Evolutionary conservation across 371 early-diverging fungal genomes (phyloP).

Genomic region (Mortierella polycephala): DNA sequence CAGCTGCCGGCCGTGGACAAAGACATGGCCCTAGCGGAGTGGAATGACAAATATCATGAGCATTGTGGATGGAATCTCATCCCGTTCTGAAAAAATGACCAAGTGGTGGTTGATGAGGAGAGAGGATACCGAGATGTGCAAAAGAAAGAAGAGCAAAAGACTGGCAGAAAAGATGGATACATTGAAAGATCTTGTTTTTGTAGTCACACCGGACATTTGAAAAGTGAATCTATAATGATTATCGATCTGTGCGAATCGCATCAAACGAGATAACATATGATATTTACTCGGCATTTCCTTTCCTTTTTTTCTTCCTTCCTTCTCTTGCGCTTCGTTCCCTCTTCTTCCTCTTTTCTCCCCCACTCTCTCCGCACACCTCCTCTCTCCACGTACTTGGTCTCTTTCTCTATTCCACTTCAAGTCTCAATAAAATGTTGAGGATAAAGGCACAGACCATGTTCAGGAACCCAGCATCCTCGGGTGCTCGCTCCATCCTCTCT

Average conservation of each 20-base stretch:
- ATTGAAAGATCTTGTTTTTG: too few species aligned
- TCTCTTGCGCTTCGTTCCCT: not conserved
- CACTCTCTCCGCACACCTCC: not conserved
- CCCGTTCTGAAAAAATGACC: not conserved
- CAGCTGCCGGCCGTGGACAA: too few species aligned
- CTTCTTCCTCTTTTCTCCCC: not conserved
- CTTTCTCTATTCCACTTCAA: not conserved
- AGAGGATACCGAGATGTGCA: not conserved
- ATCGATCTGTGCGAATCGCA: not conserved
- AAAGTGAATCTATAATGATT: too few species aligned
- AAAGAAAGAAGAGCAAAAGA: conserved; percentile 1
- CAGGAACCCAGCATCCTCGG: conserved; percentile 6
- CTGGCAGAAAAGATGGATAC: not conserved
- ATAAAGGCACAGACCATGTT: conserved; percentile 6
- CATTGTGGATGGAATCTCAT: not conserved
- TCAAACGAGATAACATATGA: not conserved
- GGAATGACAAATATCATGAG: not conserved
- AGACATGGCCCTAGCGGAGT: too few species aligned
- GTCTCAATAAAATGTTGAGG: conserved; percentile 10
- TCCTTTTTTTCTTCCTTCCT: not conserved
- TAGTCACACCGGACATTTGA: too few species aligned
- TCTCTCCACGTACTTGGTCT: not conserved
- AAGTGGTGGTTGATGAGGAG: conserved; percentile 1
- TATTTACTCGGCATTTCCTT: not conserved
- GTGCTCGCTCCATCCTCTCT: conserved; percentile 2